Conservation (phyloP, 1,284 basidiomycete species). For the Sporisorium sorghi region DNA sequence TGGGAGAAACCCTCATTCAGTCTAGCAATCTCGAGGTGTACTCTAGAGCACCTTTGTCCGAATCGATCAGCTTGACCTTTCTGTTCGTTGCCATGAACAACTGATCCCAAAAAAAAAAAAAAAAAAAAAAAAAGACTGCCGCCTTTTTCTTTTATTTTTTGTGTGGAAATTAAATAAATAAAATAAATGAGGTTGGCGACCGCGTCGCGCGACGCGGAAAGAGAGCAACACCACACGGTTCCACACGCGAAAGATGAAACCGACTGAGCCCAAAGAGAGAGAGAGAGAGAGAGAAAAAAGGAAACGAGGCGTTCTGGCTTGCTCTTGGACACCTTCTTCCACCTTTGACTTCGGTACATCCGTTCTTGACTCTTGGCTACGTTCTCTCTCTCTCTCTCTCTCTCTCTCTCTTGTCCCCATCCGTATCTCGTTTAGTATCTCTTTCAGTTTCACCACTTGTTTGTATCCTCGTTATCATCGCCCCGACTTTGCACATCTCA, state of each 20-base stretch:
- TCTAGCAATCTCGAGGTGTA: too few relatives aligned
- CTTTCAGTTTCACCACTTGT: slow-evolving; percentile 1
- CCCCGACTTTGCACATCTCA: neutral
- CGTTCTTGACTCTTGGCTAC: neutral
- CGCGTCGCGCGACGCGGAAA: slow-evolving; percentile 48
- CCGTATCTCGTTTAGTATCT: slow-evolving; percentile 1
- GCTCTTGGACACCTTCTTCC: neutral
- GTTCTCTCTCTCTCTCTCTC: neutral
- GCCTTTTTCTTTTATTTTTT: neutral
- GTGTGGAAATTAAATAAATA: slow-evolving; percentile 6
- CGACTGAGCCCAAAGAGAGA: slow-evolving; percentile 8
- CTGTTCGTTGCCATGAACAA: neutral
- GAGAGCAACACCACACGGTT: slow-evolving; percentile 31
- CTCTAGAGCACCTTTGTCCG: neutral
- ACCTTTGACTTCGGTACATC: slow-evolving; percentile 1
- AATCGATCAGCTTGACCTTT: neutral
- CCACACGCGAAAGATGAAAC: slow-evolving; percentile 16
- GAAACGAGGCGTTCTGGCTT: too few relatives aligned
- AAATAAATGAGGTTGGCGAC: slow-evolving; percentile 15
- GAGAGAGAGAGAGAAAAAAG: too few relatives aligned
- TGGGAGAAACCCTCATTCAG: too few relatives aligned
- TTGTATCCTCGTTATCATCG: neutral
- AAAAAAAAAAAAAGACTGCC: neutral
- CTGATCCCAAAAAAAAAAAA: neutral
- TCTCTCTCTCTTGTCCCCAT: neutral